Base-by-base conservation (phyloP, 257 asterid species). In the Solanum habrochaites region DNA sequence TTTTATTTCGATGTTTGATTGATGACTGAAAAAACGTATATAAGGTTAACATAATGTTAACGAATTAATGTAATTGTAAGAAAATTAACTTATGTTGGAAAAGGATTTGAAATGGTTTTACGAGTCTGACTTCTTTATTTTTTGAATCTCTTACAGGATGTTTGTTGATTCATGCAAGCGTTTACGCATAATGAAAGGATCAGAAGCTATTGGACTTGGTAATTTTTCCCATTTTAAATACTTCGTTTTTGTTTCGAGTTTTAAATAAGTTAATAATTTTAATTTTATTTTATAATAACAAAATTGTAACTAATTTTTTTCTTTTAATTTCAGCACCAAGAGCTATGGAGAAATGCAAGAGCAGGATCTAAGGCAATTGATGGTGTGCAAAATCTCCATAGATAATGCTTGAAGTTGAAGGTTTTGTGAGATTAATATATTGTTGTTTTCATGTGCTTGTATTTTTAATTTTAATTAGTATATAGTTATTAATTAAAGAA, bases 301-400 rank as follows among this genome's bases (percentile, higher is more conserved):
- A 29, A 62, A 11, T 8, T 7, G 8, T 25, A 27, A 70, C 6
- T 8, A 31, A 7, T 8, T 77, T 75, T 21, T 39, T 39, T 40
- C 56, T 9, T 15, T 8, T 7, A 16, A 85, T 88, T 88, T 88
- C 92, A 95, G 97, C 97, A 2, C 97, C 98, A 89, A 93, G 96
- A 88, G 94, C 97, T 83, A 91, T 94, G 98, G 98, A 95, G 94
- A 95, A 95, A 90, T 94, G 98, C 95, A 93, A 92, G 94, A 92
- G 87, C 93, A 91, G 94, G 87, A 56, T 90, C 89, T 92, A 87
- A 88, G 20, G 21, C 56, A 74, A 20, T 39, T 40, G 58, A 39
- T 72, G 80, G 52, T 66, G 88, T 82, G 82, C 82, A 12, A 47
- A 43, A 47, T 29, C 27, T 29, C 85, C 67, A 84, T 77, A 78